Evolutionary conservation across 768 basidiomycete species (phyloP), one percentile per base, ranked within the genome.

Genomic region (Leccinum longicurvipes): DNA sequence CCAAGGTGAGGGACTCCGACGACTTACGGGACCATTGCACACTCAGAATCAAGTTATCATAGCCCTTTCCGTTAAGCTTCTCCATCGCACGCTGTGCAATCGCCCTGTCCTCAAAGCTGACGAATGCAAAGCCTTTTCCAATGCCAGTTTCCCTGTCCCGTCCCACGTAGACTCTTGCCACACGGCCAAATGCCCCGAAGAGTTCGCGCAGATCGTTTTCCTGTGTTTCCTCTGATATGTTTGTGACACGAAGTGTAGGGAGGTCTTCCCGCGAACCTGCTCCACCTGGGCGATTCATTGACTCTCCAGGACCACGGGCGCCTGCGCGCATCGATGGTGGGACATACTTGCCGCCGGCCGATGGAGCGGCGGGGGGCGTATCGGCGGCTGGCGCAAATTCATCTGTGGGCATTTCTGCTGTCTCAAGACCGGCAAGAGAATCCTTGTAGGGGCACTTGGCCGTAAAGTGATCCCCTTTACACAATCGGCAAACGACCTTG

Each of bases 401-500:
- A 28, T 62, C 74, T 41, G 71, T 9, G 60, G 4, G 78, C 74
- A 0, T 74, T 63, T 82, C 79, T 5, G 76, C 74, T 12, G 77
- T 85, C 28, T 81, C 90, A 47, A 93, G 77, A 4, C 84, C 89
- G 10, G 86, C 87, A 14, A 99, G 82, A 9, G 90, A 89, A 65
- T 98, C 94, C 75, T 94, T 97, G 82, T 94, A 95, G 6, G 97
- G 97, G 81, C 97, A 98, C 73, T 95, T 94, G 60, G 94, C 90
- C 14, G 97, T 99, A 74, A 95, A 98, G 76, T 98, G 97, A 60
- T 89, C 90, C 51, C 96, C 97, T 69, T 96, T 92, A 77, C 97
- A 98, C 53, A 97, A 76, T 60, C 97, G 82, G 80, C 97, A 99
- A 44, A 80, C 74, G 60, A 99, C 91, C 68, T 93, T 93, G 68